Base-by-base conservation (phyloP, 2,329 filamentous ascomycete genomes). In the Bertia moriformis region DNA sequence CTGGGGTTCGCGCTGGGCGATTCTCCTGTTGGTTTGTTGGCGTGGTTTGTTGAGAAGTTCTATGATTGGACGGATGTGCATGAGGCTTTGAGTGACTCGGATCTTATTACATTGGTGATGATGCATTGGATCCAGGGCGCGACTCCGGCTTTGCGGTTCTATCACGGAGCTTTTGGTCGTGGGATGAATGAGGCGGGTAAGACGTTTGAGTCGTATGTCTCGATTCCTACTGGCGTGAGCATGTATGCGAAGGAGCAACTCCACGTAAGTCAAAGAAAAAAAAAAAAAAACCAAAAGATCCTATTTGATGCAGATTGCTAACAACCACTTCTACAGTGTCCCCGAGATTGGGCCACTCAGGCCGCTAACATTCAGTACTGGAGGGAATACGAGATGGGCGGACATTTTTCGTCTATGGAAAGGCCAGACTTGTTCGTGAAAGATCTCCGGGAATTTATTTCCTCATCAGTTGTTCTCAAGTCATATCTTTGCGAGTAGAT, bases 1-100 rank as follows among this genome's bases (percentile, higher is more conserved):
- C 38, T 55, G 3, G 50, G 48, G 1, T 49, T 49, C 22, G 49
- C 45, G 2, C 46, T 55, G 4, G 42, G 44, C 3, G 52, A 55
- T 41, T 52, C 46, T 20, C 54, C 53, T 1, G 46, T 55, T 7
- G 53, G 46, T 7, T 39, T 55, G 18, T 40, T 55, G 19, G 48
- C 50, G 19, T 55, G 54, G 51, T 51, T 56, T 4, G 48, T 50
- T 22, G 53, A 55, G 36, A 55, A 55, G 42, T 42, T 56, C 35
- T 43, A 49, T 14, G 30, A 40, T 4, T 55, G 51, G 51, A 51
- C 46, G 1, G 50, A 54, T 22, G 41, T 43, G n/a, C 10, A 22
- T 10, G 19, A 10, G 24, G 24, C 10, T 29, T 29, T 29, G 24
- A 10, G 10, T n/a, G 24, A n/a, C n/a, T n/a, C n/a, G 12, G 19